Conservation (phyloP, 352 stramenopile species). For the Sclerospora graminicola region DNA sequence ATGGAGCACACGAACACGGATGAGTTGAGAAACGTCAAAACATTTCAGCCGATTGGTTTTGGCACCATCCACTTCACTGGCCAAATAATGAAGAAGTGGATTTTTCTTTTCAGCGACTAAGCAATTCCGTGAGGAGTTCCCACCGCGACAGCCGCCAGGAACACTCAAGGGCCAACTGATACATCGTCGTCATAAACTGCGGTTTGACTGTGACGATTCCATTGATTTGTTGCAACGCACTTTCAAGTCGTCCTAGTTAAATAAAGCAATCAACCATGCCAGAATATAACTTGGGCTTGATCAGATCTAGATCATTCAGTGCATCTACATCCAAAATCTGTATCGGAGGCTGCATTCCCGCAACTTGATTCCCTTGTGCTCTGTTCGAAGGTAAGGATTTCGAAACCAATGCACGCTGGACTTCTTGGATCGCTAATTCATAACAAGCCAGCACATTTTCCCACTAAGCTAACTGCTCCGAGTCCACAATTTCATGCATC, state of each 20-base stretch:
- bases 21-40: slow-evolving; percentile 61
- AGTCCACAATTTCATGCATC: slow-evolving; percentile 59
- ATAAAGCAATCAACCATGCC: slow-evolving; percentile 81
- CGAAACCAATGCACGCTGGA: slow-evolving; percentile 37
- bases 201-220: slow-evolving; percentile 75
- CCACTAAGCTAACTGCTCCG: slow-evolving; percentile 64
- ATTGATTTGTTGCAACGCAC: slow-evolving; percentile 79
- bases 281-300: slow-evolving; percentile 70
- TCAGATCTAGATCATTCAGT: slow-evolving; percentile 32
- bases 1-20: slow-evolving; percentile 73
- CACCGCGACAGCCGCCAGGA: slow-evolving; percentile 80
- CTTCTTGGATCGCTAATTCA: slow-evolving; percentile 65
- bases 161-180: slow-evolving; percentile 74
- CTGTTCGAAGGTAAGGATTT: slow-evolving; percentile 13
- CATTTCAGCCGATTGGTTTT: slow-evolving; percentile 33
- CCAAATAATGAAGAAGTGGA: slow-evolving; percentile 34
- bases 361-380: slow-evolving; percentile 13
- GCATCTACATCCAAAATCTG: slow-evolving; percentile 24
- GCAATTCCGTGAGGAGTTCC: slow-evolving; percentile 63
- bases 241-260: slow-evolving; percentile 73
- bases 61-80: neutral
- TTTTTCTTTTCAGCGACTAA: slow-evolving; percentile 71
- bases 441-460: slow-evolving; percentile 70
- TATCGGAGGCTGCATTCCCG: slow-evolving; percentile 9
- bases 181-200: slow-evolving; percentile 66